These are phyloP conservation scores for Periconia macrospinosa DNA, from an alignment of 2,329 filamentous ascomycete species.

Conservation along the genomic window DNA sequence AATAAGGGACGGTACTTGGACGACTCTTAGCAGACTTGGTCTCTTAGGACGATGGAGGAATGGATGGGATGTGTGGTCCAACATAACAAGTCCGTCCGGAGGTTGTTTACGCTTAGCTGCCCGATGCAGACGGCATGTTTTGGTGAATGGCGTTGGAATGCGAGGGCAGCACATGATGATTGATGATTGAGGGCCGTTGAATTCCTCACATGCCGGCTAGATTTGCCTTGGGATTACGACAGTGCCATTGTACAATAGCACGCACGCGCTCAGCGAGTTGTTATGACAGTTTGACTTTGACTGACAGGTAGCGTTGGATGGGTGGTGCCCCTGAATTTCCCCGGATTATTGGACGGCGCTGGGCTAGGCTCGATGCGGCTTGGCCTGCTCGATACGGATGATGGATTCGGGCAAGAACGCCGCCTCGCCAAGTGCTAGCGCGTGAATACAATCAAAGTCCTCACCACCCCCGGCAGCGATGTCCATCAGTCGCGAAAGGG, in stretches of 20 bases:
- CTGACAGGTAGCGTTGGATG: conserved; percentile 4
- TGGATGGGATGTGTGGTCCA: neutral
- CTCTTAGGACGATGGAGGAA: neutral
- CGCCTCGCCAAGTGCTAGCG: conserved; percentile 20
- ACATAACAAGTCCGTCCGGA: neutral
- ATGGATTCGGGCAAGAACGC: conserved; percentile 12
- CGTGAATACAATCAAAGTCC: conserved; percentile 1
- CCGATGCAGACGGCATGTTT: no score
- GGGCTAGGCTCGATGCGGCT: conserved; percentile 18
- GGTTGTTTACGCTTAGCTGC: neutral
- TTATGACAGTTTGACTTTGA: neutral
- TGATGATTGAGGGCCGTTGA: no score
- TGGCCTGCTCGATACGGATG: no score
- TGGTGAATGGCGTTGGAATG: no score
- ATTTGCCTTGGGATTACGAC: no score
- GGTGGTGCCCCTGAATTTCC: conserved; percentile 35
- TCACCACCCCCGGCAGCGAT: conserved; percentile 4
- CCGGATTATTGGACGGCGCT: conserved; percentile 34
- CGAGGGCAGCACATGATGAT: no score
- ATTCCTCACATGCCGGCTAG: no score
- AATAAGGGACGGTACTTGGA: no score
- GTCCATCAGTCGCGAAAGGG: no score
- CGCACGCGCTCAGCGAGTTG: neutral
- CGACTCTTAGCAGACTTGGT: no score
- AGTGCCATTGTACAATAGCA: no score